phyloP scores from a whole-genome alignment of 2,329 filamentous ascomycete species.

The Colletotrichum sp. region DNA sequence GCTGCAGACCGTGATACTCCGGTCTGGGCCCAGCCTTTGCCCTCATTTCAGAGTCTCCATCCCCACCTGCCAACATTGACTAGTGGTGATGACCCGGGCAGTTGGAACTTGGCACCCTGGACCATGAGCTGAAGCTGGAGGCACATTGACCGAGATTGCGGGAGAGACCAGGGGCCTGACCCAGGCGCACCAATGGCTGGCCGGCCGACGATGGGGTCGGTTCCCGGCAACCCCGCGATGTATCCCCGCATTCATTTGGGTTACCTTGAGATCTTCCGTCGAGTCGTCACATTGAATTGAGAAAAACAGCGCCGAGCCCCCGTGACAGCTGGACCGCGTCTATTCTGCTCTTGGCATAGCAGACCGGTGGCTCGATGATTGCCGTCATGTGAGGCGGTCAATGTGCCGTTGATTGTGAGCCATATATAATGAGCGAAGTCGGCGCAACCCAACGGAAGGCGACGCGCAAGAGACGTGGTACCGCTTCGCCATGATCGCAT shows the following conservation, averaged over 20 bases:
- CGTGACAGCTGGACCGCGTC: conserved; percentile 4
- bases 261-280: conserved; percentile 5
- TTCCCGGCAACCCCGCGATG: conserved; percentile 13
- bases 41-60: background rate
- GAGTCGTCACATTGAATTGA: background rate
- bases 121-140: background rate
- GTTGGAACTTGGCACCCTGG: background rate
- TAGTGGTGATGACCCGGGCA: background rate
- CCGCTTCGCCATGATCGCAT: background rate
- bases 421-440: background rate
- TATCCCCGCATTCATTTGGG: background rate
- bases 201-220: background rate
- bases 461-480: background rate
- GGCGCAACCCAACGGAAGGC: too few species aligned
- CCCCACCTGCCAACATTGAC: background rate
- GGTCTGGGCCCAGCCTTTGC: background rate
- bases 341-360: background rate
- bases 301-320: background rate
- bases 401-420: background rate
- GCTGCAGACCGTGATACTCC: background rate
- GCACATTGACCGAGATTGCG: conserved; percentile 12
- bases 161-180: background rate
- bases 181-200: conserved; percentile 19
- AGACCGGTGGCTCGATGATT: background rate
- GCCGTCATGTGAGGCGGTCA: background rate